Evolutionary conservation across 2,329 filamentous ascomycete genomes (phyloP).

Genomic region (Biscogniauxia marginata): DNA sequence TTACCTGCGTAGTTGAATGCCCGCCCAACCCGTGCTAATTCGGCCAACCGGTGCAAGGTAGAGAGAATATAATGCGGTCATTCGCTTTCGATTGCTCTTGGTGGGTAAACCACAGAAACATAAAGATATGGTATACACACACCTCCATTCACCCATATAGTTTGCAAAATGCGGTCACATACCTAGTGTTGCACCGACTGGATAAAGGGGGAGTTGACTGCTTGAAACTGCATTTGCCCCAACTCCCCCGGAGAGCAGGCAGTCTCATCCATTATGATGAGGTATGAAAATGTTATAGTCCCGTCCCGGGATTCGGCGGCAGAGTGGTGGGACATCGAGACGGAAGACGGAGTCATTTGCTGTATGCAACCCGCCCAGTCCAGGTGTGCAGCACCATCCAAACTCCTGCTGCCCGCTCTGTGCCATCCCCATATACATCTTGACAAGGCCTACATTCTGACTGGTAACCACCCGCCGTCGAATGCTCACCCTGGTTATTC

Average conservation of each 20-base stretch:
- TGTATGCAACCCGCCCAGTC: conserved; percentile 18
- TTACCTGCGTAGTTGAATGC: background rate
- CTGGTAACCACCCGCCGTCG: conserved; percentile 25
- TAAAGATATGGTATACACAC: background rate
- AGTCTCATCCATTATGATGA: conserved; percentile 2
- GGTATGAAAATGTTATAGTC: conserved; percentile 19
- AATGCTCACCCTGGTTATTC: conserved; percentile 51
- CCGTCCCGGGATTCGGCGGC: conserved; percentile 4
- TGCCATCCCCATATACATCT: conserved; percentile 74
- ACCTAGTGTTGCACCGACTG: too few relatives aligned
- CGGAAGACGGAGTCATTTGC: conserved; percentile 17
- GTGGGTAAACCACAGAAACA: too few relatives aligned
- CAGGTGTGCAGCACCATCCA: conserved; percentile 15
- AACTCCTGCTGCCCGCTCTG: conserved; percentile 42
- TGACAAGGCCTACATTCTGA: conserved; percentile 64
- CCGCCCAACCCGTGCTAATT: background rate
- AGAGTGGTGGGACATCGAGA: conserved; percentile 18
- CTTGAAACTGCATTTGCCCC: too few relatives aligned
- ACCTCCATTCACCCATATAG: too few relatives aligned
- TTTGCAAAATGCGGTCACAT: too few relatives aligned
- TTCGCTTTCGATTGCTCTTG: too few relatives aligned
- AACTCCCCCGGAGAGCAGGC: too few relatives aligned
- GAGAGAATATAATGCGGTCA: too few relatives aligned
- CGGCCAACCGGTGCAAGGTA: background rate
- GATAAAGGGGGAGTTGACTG: background rate